phyloP scores from a whole-genome alignment of 1,139 yeast species.

The Blastobotrys raffinosifermentans region DNA sequence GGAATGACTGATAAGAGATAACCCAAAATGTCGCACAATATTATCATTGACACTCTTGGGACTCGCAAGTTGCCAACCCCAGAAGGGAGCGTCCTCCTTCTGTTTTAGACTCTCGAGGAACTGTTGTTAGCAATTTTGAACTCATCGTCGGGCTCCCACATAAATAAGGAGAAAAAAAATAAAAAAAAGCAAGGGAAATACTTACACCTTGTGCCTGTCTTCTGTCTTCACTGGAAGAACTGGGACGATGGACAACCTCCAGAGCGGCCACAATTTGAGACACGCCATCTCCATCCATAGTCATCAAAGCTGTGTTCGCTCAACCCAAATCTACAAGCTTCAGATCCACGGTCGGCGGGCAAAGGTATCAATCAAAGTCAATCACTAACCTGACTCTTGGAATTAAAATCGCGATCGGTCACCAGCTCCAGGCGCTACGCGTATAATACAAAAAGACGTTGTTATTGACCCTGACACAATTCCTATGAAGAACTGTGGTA shows the following conservation, averaged over 20 bases:
- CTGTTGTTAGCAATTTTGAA: conserved; percentile 15
- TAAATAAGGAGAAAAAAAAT: too few relatives aligned
- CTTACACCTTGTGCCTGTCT: conserved; percentile 38
- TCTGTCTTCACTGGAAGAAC: conserved; percentile 49
- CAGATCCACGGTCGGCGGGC: too few relatives aligned
- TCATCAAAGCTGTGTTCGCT: too few relatives aligned
- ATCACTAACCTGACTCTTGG: too few relatives aligned
- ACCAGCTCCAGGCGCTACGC: too few relatives aligned
- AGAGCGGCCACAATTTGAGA: conserved; percentile 60
- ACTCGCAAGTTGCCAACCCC: conserved; percentile 86
- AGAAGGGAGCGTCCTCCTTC: conserved; percentile 78
- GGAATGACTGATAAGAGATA: conserved; percentile 70
- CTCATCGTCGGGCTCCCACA: too few relatives aligned
- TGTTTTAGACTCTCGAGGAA: conserved; percentile 71
- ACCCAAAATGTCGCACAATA: conserved; percentile 85
- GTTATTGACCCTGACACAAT: too few relatives aligned
- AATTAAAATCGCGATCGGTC: too few relatives aligned
- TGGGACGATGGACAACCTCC: conserved; percentile 69
- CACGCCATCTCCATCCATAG: conserved; percentile 28
- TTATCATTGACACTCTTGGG: conserved; percentile 56
- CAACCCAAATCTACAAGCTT: too few relatives aligned
- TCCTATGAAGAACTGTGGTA: too few relatives aligned
- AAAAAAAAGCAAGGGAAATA: conserved; percentile 9
- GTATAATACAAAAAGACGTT: too few relatives aligned
- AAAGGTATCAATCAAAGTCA: too few relatives aligned